phyloP scores from a whole-genome alignment of 768 basidiomycete genomes.

The Russula ochroleuca region DNA sequence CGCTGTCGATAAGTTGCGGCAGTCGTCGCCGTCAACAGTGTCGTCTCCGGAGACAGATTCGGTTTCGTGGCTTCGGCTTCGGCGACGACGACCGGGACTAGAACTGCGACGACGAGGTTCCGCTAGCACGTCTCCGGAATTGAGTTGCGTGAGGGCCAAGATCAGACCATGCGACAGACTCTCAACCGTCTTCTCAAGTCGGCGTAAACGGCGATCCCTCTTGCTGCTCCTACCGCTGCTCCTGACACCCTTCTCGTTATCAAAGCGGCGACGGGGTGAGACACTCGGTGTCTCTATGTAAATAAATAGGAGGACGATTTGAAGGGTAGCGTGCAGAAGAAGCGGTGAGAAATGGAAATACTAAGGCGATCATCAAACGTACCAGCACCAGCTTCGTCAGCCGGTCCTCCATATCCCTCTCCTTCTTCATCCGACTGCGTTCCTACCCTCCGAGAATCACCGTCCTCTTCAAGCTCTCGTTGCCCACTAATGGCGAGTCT shows the following conservation, averaged over 20 bases:
- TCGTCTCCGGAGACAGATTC: background rate
- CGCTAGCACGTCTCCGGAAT: background rate
- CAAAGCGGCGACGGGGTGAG: background rate
- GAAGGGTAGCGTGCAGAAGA: background rate
- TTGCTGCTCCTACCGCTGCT: background rate
- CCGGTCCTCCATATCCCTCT: background rate
- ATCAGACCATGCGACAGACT: slow-evolving; percentile 8
- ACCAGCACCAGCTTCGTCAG: background rate
- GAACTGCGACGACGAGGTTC: background rate
- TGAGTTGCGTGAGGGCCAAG: slow-evolving; percentile 2
- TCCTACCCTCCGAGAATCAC: too few species aligned
- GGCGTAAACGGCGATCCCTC: background rate
- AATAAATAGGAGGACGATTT: background rate
- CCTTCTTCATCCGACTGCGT: background rate
- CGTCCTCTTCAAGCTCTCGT: too few species aligned
- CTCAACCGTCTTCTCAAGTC: slow-evolving; percentile 14
- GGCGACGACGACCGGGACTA: background rate
- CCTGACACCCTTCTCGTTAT: background rate
- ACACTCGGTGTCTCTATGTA: background rate
- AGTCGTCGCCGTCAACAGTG: background rate
- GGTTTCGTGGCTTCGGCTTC: background rate
- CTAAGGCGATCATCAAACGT: background rate
- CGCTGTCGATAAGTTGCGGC: background rate
- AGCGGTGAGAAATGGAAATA: background rate
- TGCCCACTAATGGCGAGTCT: background rate